Base-by-base conservation (phyloP, 1,284 basidiomycete species). In the Amylostereum areolatum region DNA sequence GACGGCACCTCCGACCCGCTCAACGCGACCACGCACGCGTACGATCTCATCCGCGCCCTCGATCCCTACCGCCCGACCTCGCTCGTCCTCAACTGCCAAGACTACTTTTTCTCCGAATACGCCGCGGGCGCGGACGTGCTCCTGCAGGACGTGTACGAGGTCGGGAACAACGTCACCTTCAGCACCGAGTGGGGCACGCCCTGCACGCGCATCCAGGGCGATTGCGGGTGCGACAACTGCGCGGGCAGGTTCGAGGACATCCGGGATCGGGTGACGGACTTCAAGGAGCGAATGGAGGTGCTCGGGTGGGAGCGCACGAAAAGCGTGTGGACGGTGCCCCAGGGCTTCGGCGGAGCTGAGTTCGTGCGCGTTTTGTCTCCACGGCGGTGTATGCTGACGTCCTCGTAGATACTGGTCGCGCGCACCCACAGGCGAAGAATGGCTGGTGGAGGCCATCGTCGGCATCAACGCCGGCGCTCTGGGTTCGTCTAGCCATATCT, bases 51-150 rank as follows among this genome's bases (percentile, higher is more conserved):
- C 56, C 78, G 80, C 50, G 70, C 73, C 3, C 66, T 87, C 9
- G 86, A 89, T 43, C 78, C 79, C 2, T 89, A 89, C 58, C 86
- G 88, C 57, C 86, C 85, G 0, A 78, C 88, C 33, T 85, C 84
- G 1, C 70, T 89, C 1, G 84, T 86, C 4, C 71, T 89, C 33
- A 89, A 89, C 58, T 89, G 87, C 67, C 56, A 85, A 58, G 72
- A 89, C 62, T 89, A 80, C 60, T 73, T 74, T 55, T 89, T 81
- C 67, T 67, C 70, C 37, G 72, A 70, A 27, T 85, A 85, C 55
- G 67, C 75, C 0, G 61, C 67, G 1, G 85, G 84, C 1, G 68
- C 80, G 9, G 84, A 89, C 54, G 73, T 90, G 42, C 64, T 81
- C 46, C 68, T 80, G 70, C 74, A 77, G 53, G 79, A 80, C 48